These are phyloP conservation scores for Barnettozyma siamensis DNA, from an alignment of 805 yeast species.

Conservation along the genomic window DNA sequence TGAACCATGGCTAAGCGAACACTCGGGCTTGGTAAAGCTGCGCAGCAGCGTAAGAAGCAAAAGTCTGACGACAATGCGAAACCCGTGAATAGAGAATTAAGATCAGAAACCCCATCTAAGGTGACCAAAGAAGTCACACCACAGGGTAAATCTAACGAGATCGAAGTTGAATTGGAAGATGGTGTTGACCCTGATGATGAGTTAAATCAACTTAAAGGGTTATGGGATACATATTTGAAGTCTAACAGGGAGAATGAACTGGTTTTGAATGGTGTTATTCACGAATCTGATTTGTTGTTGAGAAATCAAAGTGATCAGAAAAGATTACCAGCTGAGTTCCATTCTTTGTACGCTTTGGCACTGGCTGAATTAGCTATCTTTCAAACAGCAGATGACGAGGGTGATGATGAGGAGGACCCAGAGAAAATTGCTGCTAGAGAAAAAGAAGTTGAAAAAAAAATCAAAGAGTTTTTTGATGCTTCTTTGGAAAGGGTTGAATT, in stretches of 20 bases:
- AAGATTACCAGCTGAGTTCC: constrained; percentile 47
- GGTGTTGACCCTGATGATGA: constrained; percentile 74
- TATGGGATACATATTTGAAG: constrained; percentile 59
- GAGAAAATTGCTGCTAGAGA: background rate
- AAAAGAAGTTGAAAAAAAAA: constrained; percentile 22
- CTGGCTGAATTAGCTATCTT: constrained; percentile 58
- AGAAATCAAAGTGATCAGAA: constrained; percentile 31
- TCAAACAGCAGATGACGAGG: constrained; percentile 38
- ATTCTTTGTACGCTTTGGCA: constrained; percentile 69
- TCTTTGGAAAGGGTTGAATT: constrained; percentile 62
- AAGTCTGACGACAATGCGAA: constrained; percentile 18
- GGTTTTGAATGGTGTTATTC: constrained; percentile 78
- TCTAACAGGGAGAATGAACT: constrained; percentile 58
- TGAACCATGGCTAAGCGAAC: constrained; percentile 56
- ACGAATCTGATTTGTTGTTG: constrained; percentile 81
- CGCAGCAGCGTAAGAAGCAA: constrained; percentile 42
- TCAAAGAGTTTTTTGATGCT: constrained; percentile 57
- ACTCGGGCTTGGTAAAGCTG: constrained; percentile 55
- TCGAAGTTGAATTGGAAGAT: constrained; percentile 63
- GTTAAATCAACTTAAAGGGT: constrained; percentile 64
- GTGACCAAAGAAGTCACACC: background rate
- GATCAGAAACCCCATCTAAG: constrained; percentile 5
- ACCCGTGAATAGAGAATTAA: background rate
- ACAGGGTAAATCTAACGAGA: constrained; percentile 32
- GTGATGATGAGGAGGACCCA: constrained; percentile 10